Evolutionary conservation across 2,329 filamentous ascomycete species (phyloP), one percentile per base, ranked within the genome.

Genomic region (Cryphonectria japonica): DNA sequence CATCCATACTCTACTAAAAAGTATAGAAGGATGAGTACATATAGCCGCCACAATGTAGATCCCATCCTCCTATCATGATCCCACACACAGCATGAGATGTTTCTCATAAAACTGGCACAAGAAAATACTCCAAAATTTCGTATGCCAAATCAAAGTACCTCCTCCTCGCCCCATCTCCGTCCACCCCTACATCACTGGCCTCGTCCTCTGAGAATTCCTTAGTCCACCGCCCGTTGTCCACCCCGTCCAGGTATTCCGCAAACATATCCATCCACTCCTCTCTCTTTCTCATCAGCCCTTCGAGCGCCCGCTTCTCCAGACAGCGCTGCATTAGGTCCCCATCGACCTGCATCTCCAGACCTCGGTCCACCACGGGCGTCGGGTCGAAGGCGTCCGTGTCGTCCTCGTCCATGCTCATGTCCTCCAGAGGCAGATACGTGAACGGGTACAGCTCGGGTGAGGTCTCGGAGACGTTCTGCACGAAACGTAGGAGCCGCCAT

Each of bases 401-500:
- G 68, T 72, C 74, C 73, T 70, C 75, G 76, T 68, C 75, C 76
- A 67, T 50, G 34, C 22, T 39, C 13, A 39, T 39, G 69, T 65
- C 66, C 29, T 46, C 66, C 32, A 64, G 59, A 61, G 72, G 76
- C 68, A 78, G 79, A 37, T 80, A 78, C 2, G 79, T 79, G 72
- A 87, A 88, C 3, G 87, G 85, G 71, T 84, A 89, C 16, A 89
- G 79, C 3, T 77, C 74, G 8, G 79, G 76, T 37, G 85, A 86
- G 37, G 80, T 78, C 63, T 85, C 79, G 39, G 88, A 89, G 64
- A 97, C 78, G 71, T 92, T 91, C 76, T 97, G 91, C 1, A 98
- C 78, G 73, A 95, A 89, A 70, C 87, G 86, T 6, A 98, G 84
- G 4, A 97, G 83, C 8, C 86, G 85, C 88, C 91, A 92, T 9